phyloP scores from a whole-genome alignment of 2,329 filamentous ascomycete genomes.

The Phyllosticta capitalensis region DNA sequence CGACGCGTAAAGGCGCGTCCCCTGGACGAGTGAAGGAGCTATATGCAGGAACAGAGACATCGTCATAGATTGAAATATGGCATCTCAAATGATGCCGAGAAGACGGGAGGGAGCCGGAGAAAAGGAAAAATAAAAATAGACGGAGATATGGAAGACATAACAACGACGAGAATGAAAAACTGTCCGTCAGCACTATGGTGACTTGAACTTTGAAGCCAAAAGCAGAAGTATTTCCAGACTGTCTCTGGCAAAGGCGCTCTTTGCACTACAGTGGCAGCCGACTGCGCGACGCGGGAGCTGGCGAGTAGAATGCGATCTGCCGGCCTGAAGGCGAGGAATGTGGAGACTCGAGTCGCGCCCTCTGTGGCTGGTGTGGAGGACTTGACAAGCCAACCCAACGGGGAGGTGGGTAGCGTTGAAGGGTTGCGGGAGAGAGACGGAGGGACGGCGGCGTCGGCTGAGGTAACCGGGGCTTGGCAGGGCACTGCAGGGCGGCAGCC shows the following conservation, averaged over 20 bases:
- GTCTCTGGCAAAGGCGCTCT: conserved; percentile 1
- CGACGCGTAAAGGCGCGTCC: conserved; percentile 10
- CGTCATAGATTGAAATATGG: neutral
- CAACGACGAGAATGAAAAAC: neutral
- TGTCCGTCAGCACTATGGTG: neutral
- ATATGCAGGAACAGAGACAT: conserved; percentile 8
- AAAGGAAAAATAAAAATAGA: neutral
- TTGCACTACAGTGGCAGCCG: conserved; percentile 6
- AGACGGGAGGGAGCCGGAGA: neutral
- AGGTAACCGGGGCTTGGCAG: neutral
- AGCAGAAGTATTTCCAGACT: neutral
- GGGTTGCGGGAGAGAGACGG: neutral
- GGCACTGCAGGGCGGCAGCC: neutral
- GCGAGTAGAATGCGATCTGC: neutral
- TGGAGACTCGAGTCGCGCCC: neutral
- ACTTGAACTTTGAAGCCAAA: neutral
- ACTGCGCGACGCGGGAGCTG: neutral
- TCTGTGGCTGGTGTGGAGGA: neutral
- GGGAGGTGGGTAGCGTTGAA: neutral
- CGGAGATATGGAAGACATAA: neutral
- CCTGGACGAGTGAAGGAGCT: conserved; percentile 1
- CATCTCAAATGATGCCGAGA: neutral
- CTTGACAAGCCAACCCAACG: no score
- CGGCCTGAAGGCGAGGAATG: neutral
- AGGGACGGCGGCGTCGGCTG: neutral